These are phyloP conservation scores for Blastomyces parvus DNA, from an alignment of 2,329 filamentous ascomycete species.

Conservation along the genomic window DNA sequence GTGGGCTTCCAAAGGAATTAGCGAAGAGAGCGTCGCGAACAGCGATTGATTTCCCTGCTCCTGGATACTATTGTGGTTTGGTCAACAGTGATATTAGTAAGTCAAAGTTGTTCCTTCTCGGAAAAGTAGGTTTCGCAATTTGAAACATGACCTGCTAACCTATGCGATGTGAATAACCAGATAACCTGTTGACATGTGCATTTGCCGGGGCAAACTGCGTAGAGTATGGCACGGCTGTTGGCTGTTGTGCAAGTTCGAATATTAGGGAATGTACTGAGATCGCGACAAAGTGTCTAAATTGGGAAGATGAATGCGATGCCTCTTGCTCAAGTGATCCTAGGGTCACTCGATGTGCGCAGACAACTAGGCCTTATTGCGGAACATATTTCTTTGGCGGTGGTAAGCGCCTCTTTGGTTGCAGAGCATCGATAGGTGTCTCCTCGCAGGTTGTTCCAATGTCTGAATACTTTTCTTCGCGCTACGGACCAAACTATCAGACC, in stretches of 20 bases:
- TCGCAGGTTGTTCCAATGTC: slow-evolving; percentile 13
- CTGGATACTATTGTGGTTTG: slow-evolving; percentile 16
- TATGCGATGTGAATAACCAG: slow-evolving; percentile 7
- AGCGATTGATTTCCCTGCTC: slow-evolving; percentile 14
- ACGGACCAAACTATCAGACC: slow-evolving; percentile 12
- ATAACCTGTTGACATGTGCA: slow-evolving; percentile 15
- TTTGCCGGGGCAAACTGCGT: slow-evolving; percentile 16
- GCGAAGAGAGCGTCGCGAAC: slow-evolving; percentile 1
- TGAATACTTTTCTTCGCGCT: slow-evolving; percentile 16
- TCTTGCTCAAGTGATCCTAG: slow-evolving; percentile 9
- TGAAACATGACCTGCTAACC: slow-evolving; percentile 13
- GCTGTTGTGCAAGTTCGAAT: slow-evolving; percentile 15
- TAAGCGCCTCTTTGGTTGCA: slow-evolving; percentile 14
- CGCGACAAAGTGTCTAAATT: slow-evolving; percentile 15
- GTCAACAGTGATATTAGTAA: slow-evolving; percentile 16
- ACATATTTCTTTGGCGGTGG: slow-evolving; percentile 15
- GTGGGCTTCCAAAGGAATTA: slow-evolving; percentile 14
- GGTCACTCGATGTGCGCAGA: slow-evolving; percentile 11
- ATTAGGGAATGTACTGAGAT: slow-evolving; percentile 15
- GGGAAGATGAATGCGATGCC: slow-evolving; percentile 11
- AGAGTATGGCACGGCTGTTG: slow-evolving; percentile 14
- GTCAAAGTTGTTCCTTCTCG: slow-evolving; percentile 5
- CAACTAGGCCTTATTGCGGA: slow-evolving; percentile 16
- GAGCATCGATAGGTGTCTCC: slow-evolving; percentile 10
- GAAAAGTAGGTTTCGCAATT: background rate